phyloP scores from a whole-genome alignment of 2,329 filamentous ascomycete species.

The Fusarium tjaetaba region DNA sequence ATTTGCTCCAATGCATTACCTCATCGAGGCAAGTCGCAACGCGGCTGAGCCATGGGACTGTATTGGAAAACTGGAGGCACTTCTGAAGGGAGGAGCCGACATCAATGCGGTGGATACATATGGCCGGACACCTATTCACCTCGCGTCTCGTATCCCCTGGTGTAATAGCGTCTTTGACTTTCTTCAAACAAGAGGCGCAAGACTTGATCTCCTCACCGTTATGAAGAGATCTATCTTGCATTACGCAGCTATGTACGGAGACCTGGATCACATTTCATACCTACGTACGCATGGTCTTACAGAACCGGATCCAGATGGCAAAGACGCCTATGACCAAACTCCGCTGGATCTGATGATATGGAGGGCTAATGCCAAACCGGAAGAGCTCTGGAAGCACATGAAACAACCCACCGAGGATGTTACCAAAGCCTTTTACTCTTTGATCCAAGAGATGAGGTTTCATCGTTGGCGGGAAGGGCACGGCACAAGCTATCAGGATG shows the following conservation, averaged over 20 bases:
- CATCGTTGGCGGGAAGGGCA: background rate
- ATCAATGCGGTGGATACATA: fast-evolving
- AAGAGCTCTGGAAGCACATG: background rate
- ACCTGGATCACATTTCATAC: background rate
- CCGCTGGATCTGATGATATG: background rate
- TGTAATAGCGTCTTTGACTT: background rate
- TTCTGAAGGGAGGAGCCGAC: background rate
- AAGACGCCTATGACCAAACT: background rate
- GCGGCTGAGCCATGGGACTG: background rate
- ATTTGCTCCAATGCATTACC: background rate
- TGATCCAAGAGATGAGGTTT: background rate
- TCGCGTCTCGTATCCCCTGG: background rate
- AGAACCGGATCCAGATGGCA: background rate
- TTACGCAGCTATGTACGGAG: background rate
- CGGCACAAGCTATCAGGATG: background rate
- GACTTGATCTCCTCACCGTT: background rate
- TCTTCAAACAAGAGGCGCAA: background rate
- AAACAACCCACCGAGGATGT: background rate
- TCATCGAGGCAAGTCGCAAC: background rate
- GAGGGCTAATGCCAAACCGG: background rate
- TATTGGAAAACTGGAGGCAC: background rate
- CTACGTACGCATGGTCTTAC: background rate
- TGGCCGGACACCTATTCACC: background rate
- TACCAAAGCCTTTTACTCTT: fast-evolving
- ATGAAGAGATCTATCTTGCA: fast-evolving